Evolutionary conservation across 2,329 filamentous ascomycete species (phyloP).

Genomic region (Venturia asperata): DNA sequence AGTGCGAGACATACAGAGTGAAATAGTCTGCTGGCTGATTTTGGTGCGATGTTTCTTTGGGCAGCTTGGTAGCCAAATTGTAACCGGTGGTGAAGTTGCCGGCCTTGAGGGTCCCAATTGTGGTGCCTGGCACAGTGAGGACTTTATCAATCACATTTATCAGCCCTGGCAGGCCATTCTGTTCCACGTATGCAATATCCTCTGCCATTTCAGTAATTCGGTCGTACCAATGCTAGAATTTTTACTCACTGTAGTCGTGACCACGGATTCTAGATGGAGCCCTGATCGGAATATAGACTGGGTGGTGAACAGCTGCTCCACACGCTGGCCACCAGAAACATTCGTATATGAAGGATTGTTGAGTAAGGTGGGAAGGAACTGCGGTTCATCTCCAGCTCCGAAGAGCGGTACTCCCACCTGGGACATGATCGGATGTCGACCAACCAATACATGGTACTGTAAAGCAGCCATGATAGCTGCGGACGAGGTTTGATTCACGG

Average conservation of each 20-base stretch:
- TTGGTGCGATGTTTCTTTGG: not conserved
- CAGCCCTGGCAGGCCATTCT: slow-evolving; percentile 28
- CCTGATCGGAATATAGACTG: not conserved
- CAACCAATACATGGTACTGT: not conserved
- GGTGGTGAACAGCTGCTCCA: not conserved
- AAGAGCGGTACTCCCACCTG: not conserved
- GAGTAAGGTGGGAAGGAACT: slow-evolving; percentile 4
- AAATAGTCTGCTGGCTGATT: not conserved
- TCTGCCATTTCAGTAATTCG: not conserved
- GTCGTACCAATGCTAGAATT: not conserved
- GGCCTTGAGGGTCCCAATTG: not conserved
- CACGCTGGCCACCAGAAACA: slow-evolving; percentile 6
- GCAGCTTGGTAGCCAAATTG: not conserved
- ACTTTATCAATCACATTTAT: slow-evolving; percentile 42
- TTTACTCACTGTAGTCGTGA: not conserved
- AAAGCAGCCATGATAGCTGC: not conserved
- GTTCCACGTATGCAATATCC: slow-evolving; percentile 5
- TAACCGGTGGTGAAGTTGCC: not conserved
- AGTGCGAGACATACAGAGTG: not conserved
- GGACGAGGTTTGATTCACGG: not conserved
- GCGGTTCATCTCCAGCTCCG: not conserved
- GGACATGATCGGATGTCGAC: not conserved
- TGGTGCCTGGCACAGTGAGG: slow-evolving; percentile 33
- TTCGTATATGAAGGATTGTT: not conserved
- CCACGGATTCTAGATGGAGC: not conserved